A percentile compares a stretch with the other conserved stretches of the same genome.
Conservation (phyloP, 106 monocot genomes). For the Ottelia alismoides region DNA sequence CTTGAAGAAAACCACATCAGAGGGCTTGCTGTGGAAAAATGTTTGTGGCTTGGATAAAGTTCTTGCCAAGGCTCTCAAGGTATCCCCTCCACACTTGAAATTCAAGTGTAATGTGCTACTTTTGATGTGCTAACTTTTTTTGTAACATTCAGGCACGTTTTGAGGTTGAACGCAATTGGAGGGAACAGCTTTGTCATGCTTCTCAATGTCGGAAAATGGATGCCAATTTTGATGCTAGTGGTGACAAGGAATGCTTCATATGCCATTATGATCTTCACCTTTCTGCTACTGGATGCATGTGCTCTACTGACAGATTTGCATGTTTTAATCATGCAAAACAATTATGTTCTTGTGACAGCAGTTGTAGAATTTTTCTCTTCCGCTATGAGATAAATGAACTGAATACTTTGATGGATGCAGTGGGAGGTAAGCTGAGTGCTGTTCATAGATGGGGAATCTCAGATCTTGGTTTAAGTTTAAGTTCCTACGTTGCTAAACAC, state of each 20-base stretch:
- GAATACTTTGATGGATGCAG: slow-evolving; percentile 55
- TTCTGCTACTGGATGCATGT: slow-evolving; percentile 56
- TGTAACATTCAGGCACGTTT: no score
- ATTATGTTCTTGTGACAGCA: slow-evolving; percentile 61
- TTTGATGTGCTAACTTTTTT: no score
- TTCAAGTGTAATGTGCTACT: no score
- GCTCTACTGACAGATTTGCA: slow-evolving; percentile 60
- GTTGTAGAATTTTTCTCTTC: slow-evolving; percentile 37
- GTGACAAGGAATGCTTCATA: slow-evolving; percentile 62
- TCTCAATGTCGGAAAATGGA: slow-evolving; percentile 66
- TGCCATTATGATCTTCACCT: slow-evolving; percentile 85
- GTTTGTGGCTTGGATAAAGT: no score
- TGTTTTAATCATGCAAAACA: slow-evolving; percentile 71
- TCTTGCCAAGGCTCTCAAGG: no score
- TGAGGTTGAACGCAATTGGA: no score
- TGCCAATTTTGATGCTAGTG: slow-evolving; percentile 38
- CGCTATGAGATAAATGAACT: slow-evolving; percentile 72
- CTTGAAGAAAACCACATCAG: no score
- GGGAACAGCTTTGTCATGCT: no score
- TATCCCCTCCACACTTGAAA: no score
- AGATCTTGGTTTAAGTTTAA: slow-evolving; percentile 52
- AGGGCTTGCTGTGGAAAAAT: no score
- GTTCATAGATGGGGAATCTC: slow-evolving; percentile 58
- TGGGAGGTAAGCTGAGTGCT: slow-evolving; percentile 59
- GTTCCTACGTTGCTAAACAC: slow-evolving; percentile 10